Percentiles rank a stretch among this genome's conserved stretches.
Evolutionary conservation across 768 basidiomycete genomes (phyloP).

Genomic region (Mycena vitilis): DNA sequence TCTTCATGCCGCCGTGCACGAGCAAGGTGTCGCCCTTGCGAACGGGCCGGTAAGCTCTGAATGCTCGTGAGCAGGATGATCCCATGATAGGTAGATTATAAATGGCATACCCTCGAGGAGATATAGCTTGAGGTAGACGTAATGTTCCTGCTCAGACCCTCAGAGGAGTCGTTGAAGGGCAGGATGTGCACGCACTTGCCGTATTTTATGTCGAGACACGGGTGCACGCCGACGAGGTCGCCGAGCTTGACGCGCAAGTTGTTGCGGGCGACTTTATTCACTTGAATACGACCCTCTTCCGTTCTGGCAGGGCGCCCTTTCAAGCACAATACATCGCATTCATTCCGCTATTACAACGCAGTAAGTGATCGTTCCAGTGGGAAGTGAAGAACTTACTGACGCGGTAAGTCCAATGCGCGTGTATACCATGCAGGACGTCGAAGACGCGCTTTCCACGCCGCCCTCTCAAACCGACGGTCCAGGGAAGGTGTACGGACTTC

Average conservation of each 20-base stretch:
- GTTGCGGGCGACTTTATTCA: conserved; percentile 99
- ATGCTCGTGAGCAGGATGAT: conserved; percentile 29
- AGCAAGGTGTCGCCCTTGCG: conserved; percentile 99
- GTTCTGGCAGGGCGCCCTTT: no score
- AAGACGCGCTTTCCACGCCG: no score
- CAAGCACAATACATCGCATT: background rate
- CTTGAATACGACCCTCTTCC: conserved; percentile 96
- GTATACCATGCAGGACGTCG: no score
- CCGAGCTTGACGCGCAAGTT: conserved; percentile 98
- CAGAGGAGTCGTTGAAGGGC: conserved; percentile 98
- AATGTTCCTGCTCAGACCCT: conserved; percentile 97
- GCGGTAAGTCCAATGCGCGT: background rate
- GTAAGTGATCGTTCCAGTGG: background rate
- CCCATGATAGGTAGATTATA: background rate
- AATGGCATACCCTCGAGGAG: conserved; percentile 86
- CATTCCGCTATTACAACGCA: background rate
- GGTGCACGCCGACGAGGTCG: conserved; percentile 95
- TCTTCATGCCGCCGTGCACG: conserved; percentile 97
- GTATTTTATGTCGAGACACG: conserved; percentile 98
- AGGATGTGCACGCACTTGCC: conserved; percentile 97
- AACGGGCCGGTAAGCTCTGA: conserved; percentile 88
- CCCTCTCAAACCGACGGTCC: background rate
- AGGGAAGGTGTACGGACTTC: no score
- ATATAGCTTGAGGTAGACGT: conserved; percentile 98
- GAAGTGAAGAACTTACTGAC: background rate